Percentiles rank a stretch among this genome's conserved stretches.
Evolutionary conservation across 148 eudicot species (phyloP).

Genomic region (Nyssa sinensis): DNA sequence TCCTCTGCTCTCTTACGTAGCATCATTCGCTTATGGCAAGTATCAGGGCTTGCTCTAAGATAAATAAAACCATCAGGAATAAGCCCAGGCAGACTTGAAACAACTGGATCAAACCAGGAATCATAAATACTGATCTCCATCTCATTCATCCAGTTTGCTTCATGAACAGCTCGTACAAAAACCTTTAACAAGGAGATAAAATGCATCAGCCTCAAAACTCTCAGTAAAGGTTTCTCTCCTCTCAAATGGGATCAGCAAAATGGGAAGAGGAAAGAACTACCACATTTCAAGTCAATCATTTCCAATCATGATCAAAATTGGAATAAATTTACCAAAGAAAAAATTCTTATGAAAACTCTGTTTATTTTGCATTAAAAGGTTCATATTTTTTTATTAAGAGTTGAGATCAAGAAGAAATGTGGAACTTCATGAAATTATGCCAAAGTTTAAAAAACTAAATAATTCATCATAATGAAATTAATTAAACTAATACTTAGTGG

Average conservation of each 20-base stretch:
- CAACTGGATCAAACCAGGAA: constrained; percentile 98
- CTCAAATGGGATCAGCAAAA: constrained; percentile 5
- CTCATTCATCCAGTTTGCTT: constrained; percentile 98
- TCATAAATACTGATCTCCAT: constrained; percentile 97
- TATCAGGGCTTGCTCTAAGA: constrained; percentile 95
- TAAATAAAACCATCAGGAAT: constrained; percentile 93
- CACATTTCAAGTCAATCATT: not conserved
- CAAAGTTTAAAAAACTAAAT: no score
- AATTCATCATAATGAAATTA: not conserved
- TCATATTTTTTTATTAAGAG: not conserved
- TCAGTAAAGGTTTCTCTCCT: not conserved
- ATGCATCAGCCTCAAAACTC: constrained; percentile 18
- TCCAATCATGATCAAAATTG: not conserved
- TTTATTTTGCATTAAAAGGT: not conserved
- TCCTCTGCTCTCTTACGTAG: constrained; percentile 87
- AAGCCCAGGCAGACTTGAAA: constrained; percentile 88
- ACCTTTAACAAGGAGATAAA: constrained; percentile 52
- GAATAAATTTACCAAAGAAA: not conserved
- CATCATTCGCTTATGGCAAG: constrained; percentile 96
- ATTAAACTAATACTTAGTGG: not conserved
- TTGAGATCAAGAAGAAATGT: no score
- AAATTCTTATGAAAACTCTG: not conserved
- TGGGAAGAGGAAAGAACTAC: not conserved
- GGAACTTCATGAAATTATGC: no score
- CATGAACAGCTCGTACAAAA: constrained; percentile 98